A percentile compares a stretch with the other conserved stretches of the same genome.
phyloP scores from a whole-genome alignment of 495 filamentous ascomycete genomes.

The Penicillium ucsense region DNA sequence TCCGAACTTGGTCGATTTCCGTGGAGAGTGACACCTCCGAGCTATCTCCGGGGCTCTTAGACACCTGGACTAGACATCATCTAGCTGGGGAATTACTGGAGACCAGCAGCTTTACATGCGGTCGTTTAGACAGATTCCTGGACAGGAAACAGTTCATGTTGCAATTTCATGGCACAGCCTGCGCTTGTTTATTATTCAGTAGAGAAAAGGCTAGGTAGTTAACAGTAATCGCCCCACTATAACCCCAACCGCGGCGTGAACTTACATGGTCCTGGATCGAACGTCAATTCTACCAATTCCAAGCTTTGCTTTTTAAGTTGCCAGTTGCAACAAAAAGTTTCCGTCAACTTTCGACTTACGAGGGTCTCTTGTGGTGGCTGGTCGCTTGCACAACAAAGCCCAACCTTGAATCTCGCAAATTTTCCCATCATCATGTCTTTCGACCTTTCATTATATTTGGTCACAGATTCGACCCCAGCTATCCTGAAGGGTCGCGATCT shows the following conservation, averaged over 20 bases:
- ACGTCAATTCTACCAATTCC: background rate
- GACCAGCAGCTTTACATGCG: too few relatives aligned
- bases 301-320: background rate
- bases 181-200: too few relatives aligned
- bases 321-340: too few relatives aligned
- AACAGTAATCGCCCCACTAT: slow-evolving; percentile 11
- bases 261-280: slow-evolving; percentile 6
- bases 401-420: background rate
- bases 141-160: background rate
- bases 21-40: too few relatives aligned
- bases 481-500: slow-evolving; percentile 67
- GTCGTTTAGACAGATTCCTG: too few relatives aligned
- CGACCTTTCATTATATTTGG: slow-evolving; percentile 70
- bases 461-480: slow-evolving; percentile 79
- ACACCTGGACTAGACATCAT: too few relatives aligned
- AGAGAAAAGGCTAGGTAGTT: slow-evolving; percentile 7
- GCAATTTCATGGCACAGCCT: background rate
- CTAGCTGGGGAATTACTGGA: too few relatives aligned
- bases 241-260: slow-evolving; percentile 8
- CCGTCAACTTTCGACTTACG: too few relatives aligned
- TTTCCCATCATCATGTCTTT: slow-evolving; percentile 25
- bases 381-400: too few relatives aligned
- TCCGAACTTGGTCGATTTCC: too few relatives aligned
- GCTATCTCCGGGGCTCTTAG: too few relatives aligned
- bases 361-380: too few relatives aligned